Base-by-base conservation (phyloP, 2,329 filamentous ascomycete genomes). In the Colletotrichum sp. region DNA sequence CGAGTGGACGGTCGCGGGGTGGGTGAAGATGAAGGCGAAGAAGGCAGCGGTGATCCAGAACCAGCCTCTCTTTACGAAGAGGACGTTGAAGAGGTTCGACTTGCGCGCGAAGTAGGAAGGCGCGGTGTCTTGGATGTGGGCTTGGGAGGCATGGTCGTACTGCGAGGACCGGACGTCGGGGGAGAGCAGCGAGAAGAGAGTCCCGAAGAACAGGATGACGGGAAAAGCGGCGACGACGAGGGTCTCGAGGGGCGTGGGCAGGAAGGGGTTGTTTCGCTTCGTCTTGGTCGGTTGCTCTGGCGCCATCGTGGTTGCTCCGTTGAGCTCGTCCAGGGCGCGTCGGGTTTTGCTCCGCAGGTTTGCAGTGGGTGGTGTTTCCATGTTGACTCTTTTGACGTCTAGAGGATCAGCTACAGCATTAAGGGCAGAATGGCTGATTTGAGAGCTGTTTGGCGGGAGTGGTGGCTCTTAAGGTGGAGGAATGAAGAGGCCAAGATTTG, bases 11-110 rank as follows among this genome's bases (percentile, higher is more conserved):
- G 90, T 77, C 82, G 87, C 78, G 81, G 94, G 92, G 81, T 98
- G 94, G 28, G 92, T 93, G 57, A 93, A 83, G 8, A 94, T 83
- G 77, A 98, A 95, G 18, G 91, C 84, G 38, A 90, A 85, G 81
- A 98, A 96, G 1, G 95, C 93, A 12, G 91, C 82, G 0, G 94
- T 96, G 34, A 95, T 93, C 97, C 97, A 99, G 66, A 93, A 91
- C 97, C 97, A 99, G 77, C 96, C 96, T 70, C 94, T 89, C 88
- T 99, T 99, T 81, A 99, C 97, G 82, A 99, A 99, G 80, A 96
- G 91, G 63, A 94, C 85, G 83, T 99, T 99, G 90, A 99, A 94
- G 68, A 98, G 80, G 86, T 99, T 99, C 84, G 92, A 90, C 86
- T 99, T 99, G 80, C 94, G 94, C 63, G 97, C 96, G 84, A 99